These are phyloP conservation scores for Aspergillus calidoustus DNA, from an alignment of 2,329 filamentous ascomycete genomes.

Conservation along the genomic window DNA sequence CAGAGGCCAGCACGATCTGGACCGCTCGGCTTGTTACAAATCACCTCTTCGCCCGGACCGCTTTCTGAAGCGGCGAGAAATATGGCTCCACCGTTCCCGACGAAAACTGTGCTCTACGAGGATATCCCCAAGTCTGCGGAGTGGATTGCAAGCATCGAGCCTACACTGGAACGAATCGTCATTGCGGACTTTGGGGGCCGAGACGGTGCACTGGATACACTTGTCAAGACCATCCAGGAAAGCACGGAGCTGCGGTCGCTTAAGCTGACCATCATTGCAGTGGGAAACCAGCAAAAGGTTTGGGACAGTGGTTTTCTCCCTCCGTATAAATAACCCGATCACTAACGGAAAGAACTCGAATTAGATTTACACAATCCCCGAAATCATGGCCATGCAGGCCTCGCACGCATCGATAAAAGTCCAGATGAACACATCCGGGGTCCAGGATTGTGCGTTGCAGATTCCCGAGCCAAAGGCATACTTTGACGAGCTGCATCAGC, in stretches of 20 bases:
- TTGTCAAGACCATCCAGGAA: constrained; percentile 12
- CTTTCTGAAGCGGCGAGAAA: constrained; percentile 14
- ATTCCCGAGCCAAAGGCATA: not conserved
- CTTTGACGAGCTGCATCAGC: not conserved
- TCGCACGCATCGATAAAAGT: not conserved
- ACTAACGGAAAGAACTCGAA: not conserved
- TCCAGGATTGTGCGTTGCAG: not conserved
- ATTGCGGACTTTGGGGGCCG: constrained; percentile 26
- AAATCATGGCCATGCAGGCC: not conserved
- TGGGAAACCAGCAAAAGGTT: constrained; percentile 27
- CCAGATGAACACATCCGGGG: not conserved
- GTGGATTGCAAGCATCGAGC: constrained; percentile 16
- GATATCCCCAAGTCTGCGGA: constrained; percentile 3
- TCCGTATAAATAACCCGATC: not conserved
- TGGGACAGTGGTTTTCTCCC: not conserved
- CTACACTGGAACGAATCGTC: constrained; percentile 16
- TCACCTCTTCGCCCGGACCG: constrained; percentile 28
- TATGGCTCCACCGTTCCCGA: no score
- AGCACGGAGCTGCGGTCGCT: not conserved
- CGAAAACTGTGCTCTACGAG: constrained; percentile 11
- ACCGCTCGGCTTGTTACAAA: constrained; percentile 33
- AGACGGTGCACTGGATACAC: constrained; percentile 1
- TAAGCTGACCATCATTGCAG: constrained; percentile 18
- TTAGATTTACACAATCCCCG: not conserved
- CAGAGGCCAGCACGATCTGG: constrained; percentile 18